Evolutionary conservation across 176 grass and related monocot genomes (phyloP).

Genomic region (Echinochloa phyllopogon): DNA sequence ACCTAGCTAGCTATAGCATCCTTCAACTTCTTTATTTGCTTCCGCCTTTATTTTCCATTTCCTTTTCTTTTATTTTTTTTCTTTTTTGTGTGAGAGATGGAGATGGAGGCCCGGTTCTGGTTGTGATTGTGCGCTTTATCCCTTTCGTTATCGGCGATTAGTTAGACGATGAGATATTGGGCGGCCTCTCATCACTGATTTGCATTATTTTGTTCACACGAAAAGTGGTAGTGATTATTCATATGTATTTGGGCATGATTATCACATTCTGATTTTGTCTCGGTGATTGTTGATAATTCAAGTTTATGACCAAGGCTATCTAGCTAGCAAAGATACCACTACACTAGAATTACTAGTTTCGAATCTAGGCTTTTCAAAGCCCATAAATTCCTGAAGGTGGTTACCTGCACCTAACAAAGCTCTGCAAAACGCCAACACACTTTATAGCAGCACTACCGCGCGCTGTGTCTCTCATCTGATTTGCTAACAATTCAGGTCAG

Average conservation of each 20-base stretch:
- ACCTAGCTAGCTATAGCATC: not conserved
- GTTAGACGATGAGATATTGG: not conserved
- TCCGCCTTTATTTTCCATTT: not conserved
- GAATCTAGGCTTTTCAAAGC: constrained; percentile 1
- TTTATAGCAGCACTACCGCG: not conserved
- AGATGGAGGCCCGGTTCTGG: not conserved
- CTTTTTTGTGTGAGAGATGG: no score
- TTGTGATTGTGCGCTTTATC: constrained; percentile 8
- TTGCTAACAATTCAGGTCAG: not conserved
- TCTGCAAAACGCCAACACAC: not conserved
- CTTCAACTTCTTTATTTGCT: not conserved
- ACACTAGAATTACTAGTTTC: not conserved
- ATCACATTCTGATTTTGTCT: constrained; percentile 11
- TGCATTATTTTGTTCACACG: not conserved
- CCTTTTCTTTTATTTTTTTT: not conserved
- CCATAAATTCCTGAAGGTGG: not conserved
- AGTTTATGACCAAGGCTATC: no score
- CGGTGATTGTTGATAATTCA: no score
- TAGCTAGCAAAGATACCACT: no score
- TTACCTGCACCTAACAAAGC: constrained; percentile 22
- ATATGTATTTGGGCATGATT: not conserved
- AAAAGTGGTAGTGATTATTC: no score
- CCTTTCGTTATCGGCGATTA: not conserved
- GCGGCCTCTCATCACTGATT: not conserved
- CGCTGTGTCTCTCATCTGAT: no score